phyloP scores from a whole-genome alignment of 352 stramenopile species.

The Globisporangium heterothallicum region DNA sequence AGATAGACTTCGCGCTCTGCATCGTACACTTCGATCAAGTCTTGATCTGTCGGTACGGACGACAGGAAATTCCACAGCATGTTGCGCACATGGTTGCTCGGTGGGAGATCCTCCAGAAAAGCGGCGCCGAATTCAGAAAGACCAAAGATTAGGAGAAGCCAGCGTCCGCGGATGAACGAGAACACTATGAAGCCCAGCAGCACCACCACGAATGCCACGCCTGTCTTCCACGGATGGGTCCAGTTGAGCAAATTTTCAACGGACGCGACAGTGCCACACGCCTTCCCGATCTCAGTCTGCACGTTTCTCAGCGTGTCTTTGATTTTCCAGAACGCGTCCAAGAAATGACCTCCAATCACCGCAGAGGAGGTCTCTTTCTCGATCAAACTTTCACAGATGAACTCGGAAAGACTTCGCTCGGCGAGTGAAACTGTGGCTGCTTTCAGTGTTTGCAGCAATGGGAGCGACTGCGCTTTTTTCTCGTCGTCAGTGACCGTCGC shows the following conservation, averaged over 20 bases:
- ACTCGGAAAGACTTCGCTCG: slow-evolving; percentile 61
- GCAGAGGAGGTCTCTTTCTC: slow-evolving; percentile 69
- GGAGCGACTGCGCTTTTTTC: not conserved
- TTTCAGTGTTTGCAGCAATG: slow-evolving; percentile 7
- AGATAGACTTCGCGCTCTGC: slow-evolving; percentile 57
- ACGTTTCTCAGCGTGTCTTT: slow-evolving; percentile 77
- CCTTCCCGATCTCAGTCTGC: slow-evolving; percentile 66
- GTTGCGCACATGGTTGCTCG: slow-evolving; percentile 74
- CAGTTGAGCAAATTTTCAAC: slow-evolving; percentile 85
- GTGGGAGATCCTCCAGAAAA: slow-evolving; percentile 69
- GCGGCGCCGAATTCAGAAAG: slow-evolving; percentile 74
- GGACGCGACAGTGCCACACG: slow-evolving; percentile 63
- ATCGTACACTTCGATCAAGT: slow-evolving; percentile 74
- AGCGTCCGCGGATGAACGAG: slow-evolving; percentile 60
- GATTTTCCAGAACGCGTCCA: slow-evolving; percentile 80
- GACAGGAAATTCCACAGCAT: slow-evolving; percentile 79
- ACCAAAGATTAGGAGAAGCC: slow-evolving; percentile 69
- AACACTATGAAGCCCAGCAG: slow-evolving; percentile 48
- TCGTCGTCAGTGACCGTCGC: slow-evolving; percentile 2
- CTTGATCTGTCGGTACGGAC: slow-evolving; percentile 73
- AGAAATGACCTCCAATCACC: slow-evolving; percentile 60
- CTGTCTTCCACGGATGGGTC: slow-evolving; percentile 86
- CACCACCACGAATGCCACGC: slow-evolving; percentile 45
- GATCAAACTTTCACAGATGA: slow-evolving; percentile 59
- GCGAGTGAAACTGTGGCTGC: slow-evolving; percentile 24